phyloP scores from a whole-genome alignment of 768 basidiomycete genomes.

The Suillus clintonianus region DNA sequence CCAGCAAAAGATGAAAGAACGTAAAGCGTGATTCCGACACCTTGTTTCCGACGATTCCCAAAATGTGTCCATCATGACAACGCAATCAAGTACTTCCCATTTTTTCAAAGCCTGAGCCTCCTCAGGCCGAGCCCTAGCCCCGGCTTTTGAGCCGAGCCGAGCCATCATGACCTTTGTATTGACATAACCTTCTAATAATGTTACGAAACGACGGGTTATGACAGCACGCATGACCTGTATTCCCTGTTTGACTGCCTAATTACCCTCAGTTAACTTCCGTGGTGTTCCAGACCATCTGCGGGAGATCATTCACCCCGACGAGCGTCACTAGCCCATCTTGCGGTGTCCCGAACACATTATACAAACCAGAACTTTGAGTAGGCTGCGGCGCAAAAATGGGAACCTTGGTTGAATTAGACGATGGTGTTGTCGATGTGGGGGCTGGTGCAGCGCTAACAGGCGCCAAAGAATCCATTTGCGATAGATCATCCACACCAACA shows the following conservation, averaged over 20 bases:
- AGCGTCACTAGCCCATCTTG: slow-evolving; percentile 14
- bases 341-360: slow-evolving; percentile 16
- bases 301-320: slow-evolving; percentile 18
- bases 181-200: too few species aligned
- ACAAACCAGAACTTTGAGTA: slow-evolving; percentile 4
- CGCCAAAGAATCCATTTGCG: slow-evolving; percentile 6
- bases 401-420: not conserved
- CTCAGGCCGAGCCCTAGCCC: too few species aligned
- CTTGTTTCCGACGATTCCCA: too few species aligned
- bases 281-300: slow-evolving; percentile 7
- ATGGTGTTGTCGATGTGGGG: not conserved
- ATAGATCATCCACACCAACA: slow-evolving; percentile 18
- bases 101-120: too few species aligned
- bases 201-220: not conserved
- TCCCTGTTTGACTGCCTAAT: not conserved
- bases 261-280: not conserved
- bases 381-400: not conserved
- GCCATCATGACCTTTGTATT: too few species aligned
- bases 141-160: too few species aligned
- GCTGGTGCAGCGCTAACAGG: not conserved
- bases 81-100: too few species aligned
- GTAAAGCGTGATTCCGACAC: too few species aligned
- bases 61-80: too few species aligned
- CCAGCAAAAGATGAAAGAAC: too few species aligned
- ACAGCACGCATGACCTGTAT: not conserved